A percentile compares a stretch with the other conserved stretches of the same genome.
These are phyloP conservation scores for Garcileccinum viscosum DNA, from an alignment of 1,284 basidiomycete species.

Conservation along the genomic window DNA sequence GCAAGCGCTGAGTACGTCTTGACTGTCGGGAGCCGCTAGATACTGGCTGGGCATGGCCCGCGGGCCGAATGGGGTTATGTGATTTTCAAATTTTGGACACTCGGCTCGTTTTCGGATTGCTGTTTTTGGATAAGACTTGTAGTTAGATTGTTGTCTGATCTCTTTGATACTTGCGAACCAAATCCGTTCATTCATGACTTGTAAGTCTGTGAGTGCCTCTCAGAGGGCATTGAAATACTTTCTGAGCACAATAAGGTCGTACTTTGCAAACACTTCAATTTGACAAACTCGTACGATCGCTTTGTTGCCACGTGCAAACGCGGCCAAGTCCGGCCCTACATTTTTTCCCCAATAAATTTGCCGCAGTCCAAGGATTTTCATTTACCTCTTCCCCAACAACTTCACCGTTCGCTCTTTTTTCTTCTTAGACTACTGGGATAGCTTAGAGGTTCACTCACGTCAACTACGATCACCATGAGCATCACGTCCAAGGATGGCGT, in stretches of 20 bases:
- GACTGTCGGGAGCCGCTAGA: not conserved
- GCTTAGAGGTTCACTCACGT: conserved; percentile 9
- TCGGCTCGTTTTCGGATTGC: not conserved
- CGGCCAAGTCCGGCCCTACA: conserved; percentile 28
- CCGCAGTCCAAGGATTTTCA: not conserved
- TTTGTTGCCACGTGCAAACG: conserved; percentile 30
- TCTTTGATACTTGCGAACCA: not conserved
- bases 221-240: too few relatives aligned
- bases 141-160: not conserved
- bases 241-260: too few relatives aligned
- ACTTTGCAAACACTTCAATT: not conserved
- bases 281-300: not conserved
- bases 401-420: not conserved
- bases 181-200: not conserved
- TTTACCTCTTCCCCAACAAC: not conserved
- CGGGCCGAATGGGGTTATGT: not conserved
- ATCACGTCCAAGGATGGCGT: conserved; percentile 22
- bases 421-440: conserved; percentile 11
- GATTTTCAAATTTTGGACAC: conserved; percentile 5
- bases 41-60: not conserved
- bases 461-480: conserved; percentile 30
- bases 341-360: conserved; percentile 35
- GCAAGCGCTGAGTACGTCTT: conserved; percentile 34
- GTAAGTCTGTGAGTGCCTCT: too few relatives aligned
- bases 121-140: not conserved